Conservation (phyloP, 768 basidiomycete genomes). For the Asterophora lycoperdoides region DNA sequence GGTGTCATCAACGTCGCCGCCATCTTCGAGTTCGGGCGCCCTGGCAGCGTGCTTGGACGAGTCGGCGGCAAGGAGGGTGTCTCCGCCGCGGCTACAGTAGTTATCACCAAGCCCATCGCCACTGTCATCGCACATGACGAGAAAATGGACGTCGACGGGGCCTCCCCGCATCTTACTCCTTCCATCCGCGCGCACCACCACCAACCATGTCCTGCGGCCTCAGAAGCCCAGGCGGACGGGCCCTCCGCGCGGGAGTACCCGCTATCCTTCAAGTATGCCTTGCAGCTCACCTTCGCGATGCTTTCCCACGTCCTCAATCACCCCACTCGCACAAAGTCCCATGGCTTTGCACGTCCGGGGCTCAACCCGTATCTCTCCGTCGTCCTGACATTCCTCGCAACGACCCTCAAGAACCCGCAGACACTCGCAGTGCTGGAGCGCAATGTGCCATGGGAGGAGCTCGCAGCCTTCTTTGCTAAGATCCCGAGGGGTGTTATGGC, state of each 20-base stretch:
- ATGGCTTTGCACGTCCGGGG: conserved; percentile 41
- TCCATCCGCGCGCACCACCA: not conserved
- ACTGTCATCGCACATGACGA: conserved; percentile 36
- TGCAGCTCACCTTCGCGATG: conserved; percentile 76
- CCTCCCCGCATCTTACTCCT: conserved; percentile 23
- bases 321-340: conserved; percentile 57
- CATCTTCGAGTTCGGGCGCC: conserved; percentile 83
- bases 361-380: conserved; percentile 87
- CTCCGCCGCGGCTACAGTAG: conserved; percentile 25
- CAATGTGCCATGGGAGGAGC: conserved; percentile 77
- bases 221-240: conserved; percentile 27
- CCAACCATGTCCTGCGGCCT: conserved; percentile 29
- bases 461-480: conserved; percentile 59
- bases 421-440: conserved; percentile 66
- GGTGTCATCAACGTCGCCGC: conserved; percentile 78
- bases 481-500: conserved; percentile 53
- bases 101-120: conserved; percentile 25
- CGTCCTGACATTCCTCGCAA: conserved; percentile 84
- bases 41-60: conserved; percentile 64
- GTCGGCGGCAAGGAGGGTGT: conserved; percentile 51
- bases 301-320: conserved; percentile 66
- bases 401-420: conserved; percentile 60
- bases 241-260: conserved; percentile 42
- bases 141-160: conserved; percentile 61
- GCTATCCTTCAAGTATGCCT: conserved; percentile 63